Evolutionary conservation across 176 grass and related monocot species (phyloP).

Genomic region (Urochloa ruziziensis): DNA sequence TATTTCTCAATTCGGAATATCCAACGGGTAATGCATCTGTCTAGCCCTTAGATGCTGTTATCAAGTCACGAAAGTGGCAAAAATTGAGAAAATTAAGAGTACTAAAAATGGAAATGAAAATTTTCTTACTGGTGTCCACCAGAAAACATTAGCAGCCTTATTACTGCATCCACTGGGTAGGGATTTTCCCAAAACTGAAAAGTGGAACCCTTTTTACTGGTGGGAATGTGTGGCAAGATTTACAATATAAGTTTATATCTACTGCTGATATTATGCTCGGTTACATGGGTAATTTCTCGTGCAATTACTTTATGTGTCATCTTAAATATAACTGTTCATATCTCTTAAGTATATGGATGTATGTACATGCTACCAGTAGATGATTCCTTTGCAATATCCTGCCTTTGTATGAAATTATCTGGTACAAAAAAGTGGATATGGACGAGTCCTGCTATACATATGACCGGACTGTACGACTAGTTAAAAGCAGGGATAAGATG

Average conservation of each 20-base stretch:
- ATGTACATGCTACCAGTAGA: not conserved
- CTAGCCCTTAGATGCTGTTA: not conserved
- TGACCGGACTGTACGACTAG: too few relatives aligned
- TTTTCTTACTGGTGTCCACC: not conserved
- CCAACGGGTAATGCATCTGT: slow-evolving; percentile 16
- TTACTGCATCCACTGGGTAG: not conserved
- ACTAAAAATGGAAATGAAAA: too few relatives aligned
- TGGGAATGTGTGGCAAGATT: not conserved
- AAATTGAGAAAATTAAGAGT: not conserved
- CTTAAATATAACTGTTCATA: not conserved
- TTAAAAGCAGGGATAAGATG: too few relatives aligned
- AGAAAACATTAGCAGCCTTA: not conserved
- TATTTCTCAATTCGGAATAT: slow-evolving; percentile 17
- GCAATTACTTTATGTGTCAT: not conserved
- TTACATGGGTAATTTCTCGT: not conserved
- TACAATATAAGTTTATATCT: not conserved
- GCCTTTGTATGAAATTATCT: not conserved
- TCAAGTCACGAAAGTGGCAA: not conserved
- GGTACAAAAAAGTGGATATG: not conserved
- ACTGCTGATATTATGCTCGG: not conserved
- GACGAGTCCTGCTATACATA: too few relatives aligned
- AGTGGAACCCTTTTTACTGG: not conserved
- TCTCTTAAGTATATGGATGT: not conserved
- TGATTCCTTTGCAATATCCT: not conserved
- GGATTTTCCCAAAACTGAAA: not conserved